Conservation (phyloP, 257 asterid species). For the Catharanthus roseus region DNA sequence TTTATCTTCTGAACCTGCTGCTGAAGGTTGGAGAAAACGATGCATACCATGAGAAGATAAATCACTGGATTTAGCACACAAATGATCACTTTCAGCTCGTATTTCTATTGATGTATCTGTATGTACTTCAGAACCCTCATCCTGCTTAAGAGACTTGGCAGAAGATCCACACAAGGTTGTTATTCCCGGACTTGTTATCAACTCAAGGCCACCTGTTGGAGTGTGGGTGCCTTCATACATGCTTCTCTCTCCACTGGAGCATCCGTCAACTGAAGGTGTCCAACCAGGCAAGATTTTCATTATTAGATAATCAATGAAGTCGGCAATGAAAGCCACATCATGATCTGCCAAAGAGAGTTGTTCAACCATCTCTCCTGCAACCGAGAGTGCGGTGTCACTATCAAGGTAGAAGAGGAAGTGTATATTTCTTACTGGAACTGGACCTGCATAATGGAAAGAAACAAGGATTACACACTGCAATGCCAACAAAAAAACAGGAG, state of each 20-base stretch:
- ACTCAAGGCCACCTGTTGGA: slow-evolving; percentile 21
- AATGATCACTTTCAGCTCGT: slow-evolving; percentile 19
- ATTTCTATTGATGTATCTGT: slow-evolving; percentile 16
- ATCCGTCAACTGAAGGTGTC: slow-evolving; percentile 40
- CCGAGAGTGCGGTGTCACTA: slow-evolving; percentile 62
- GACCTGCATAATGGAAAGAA: slow-evolving; percentile 5
- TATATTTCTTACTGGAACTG: slow-evolving; percentile 53
- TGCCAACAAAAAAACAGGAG: background rate
- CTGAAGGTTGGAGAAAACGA: slow-evolving; percentile 23
- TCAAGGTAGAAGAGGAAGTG: slow-evolving; percentile 56
- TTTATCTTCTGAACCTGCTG: slow-evolving; percentile 15
- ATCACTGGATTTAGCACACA: slow-evolving; percentile 13
- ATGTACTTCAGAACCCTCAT: slow-evolving; percentile 9
- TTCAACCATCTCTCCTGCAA: slow-evolving; percentile 85
- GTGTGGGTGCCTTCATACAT: slow-evolving; percentile 12
- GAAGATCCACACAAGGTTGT: slow-evolving; percentile 16
- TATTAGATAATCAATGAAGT: slow-evolving; percentile 53
- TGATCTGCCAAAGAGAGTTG: slow-evolving; percentile 62
- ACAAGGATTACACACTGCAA: slow-evolving; percentile 4
- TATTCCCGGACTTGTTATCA: slow-evolving; percentile 22
- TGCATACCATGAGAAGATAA: slow-evolving; percentile 21
- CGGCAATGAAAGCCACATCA: slow-evolving; percentile 64
- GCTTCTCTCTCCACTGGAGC: slow-evolving; percentile 28
- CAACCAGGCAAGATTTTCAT: slow-evolving; percentile 45
- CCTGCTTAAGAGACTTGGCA: slow-evolving; percentile 24